These are phyloP conservation scores for Lachnellula hyalina DNA, from an alignment of 2,329 filamentous ascomycete species.

Conservation along the genomic window DNA sequence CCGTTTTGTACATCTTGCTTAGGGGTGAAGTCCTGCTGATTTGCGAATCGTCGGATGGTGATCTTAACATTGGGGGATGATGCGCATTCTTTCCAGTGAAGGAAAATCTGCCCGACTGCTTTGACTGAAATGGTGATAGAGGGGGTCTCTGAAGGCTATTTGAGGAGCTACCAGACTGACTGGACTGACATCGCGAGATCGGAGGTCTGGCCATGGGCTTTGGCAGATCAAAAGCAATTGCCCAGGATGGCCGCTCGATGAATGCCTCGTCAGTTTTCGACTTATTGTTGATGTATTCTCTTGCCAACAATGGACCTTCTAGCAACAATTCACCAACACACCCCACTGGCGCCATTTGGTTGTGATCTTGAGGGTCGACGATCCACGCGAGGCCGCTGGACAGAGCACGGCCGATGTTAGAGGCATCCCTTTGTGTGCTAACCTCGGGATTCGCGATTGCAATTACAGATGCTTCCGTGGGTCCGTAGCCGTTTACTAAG, in stretches of 20 bases:
- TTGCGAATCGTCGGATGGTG: background rate
- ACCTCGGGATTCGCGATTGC: background rate
- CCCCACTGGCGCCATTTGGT: conserved; percentile 21
- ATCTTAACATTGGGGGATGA: background rate
- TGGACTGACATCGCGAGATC: background rate
- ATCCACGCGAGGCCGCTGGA: conserved; percentile 35
- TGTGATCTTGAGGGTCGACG: conserved; percentile 16
- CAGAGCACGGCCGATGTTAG: conserved; percentile 21
- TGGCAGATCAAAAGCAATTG: background rate
- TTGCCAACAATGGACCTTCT: conserved; percentile 52
- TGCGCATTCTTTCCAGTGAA: background rate
- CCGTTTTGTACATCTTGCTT: conserved; percentile 52
- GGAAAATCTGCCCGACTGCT: background rate
- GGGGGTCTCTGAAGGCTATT: background rate
- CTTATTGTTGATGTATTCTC: conserved; percentile 55
- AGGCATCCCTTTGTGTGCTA: conserved; percentile 2
- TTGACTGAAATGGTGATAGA: background rate
- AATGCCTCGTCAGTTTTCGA: conserved; percentile 55
- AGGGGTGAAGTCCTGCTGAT: conserved; percentile 26
- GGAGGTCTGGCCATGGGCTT: background rate
- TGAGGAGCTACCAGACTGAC: background rate
- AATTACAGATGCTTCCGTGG: conserved; percentile 18
- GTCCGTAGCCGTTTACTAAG: conserved; percentile 39
- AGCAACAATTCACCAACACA: conserved; percentile 27
- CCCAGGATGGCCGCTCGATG: conserved; percentile 35